phyloP scores from a whole-genome alignment of 1,284 basidiomycete species.

The Cystobasidium pallidum region DNA sequence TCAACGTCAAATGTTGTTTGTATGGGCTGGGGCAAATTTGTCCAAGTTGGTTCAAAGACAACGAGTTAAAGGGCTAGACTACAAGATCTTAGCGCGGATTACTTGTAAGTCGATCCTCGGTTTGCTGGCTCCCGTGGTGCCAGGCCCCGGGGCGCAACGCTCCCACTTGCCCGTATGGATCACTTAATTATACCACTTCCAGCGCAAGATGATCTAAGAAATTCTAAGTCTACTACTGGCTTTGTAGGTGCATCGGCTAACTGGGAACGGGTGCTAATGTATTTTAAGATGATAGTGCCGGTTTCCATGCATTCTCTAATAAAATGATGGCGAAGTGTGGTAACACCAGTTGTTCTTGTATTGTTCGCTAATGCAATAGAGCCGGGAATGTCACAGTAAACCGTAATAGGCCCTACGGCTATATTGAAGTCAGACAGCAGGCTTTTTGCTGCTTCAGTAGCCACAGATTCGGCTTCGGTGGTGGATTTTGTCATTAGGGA shows the following conservation, averaged over 20 bases:
- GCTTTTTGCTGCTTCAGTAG: constrained; percentile 53
- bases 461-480: constrained; percentile 59
- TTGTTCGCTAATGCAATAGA: background rate
- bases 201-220: no score
- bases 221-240: background rate
- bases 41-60: no score
- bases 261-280: background rate
- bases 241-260: constrained; percentile 11
- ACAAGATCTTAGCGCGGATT: no score
- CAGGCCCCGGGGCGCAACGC: no score
- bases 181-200: no score
- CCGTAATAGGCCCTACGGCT: background rate
- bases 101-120: no score
- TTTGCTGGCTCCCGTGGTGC: no score
- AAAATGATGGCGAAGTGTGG: constrained; percentile 3
- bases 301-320: background rate
- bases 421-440: constrained; percentile 53
- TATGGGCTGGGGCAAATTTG: no score
- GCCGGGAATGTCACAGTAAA: background rate
- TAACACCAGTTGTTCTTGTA: background rate
- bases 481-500: constrained; percentile 56
- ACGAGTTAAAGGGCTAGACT: no score
- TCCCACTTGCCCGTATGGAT: no score
- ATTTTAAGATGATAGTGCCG: background rate
- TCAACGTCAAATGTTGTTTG: no score